Base-by-base conservation (phyloP, 2,329 filamentous ascomycete species). In the Bipolaris cookei region DNA sequence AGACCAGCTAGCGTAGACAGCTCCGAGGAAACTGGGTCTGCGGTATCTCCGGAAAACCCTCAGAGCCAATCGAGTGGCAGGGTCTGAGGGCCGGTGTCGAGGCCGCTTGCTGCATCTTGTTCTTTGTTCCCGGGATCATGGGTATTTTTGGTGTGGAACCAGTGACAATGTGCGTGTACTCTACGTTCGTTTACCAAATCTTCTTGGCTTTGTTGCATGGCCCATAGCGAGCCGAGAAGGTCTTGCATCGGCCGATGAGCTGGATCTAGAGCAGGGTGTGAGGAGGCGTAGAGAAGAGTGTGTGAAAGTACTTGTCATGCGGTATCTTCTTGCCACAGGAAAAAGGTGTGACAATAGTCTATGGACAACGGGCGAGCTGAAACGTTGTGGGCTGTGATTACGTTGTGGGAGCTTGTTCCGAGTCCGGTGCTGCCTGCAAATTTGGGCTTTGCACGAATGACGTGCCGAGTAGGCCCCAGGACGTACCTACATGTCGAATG, bases 151-250 rank as follows among this genome's bases (percentile, higher is more conserved):
- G 32, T 58, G 62, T 57, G 65, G 66, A 67, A 63, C 69, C 64
- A 68, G 62, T 67, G 56, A 64, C 50, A 56, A 44, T 56, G 59
- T 62, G 56, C 59, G 59, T 63, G 54, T 59, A 59, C 56, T 63
- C 56, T 28, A 28, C 23, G 7, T 28, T 28, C 25, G 8, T 28
- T 28, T 28, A 28, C 25, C 25, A 28, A 28, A 28, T 7, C 25
- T 28, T 28, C 25, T 28, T 10, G 25, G 25, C 25, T 10, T 8
- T 8, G 8, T 28, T 28, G 25, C 25, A 28, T 14, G 38, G 8
- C 38, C 37, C 20, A 41, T 18, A 21, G 18, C 38, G 8, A 28
- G 25, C 10, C 25, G 25, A 28, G 25, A 28, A 28, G 25, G 8
- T 10, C 25, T 28, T 10, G 25, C 25, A 28, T 28, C 25, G 25